Conservation (phyloP, 169 alveolate species). For the Pseudocohnilembus persalinus region DNA sequence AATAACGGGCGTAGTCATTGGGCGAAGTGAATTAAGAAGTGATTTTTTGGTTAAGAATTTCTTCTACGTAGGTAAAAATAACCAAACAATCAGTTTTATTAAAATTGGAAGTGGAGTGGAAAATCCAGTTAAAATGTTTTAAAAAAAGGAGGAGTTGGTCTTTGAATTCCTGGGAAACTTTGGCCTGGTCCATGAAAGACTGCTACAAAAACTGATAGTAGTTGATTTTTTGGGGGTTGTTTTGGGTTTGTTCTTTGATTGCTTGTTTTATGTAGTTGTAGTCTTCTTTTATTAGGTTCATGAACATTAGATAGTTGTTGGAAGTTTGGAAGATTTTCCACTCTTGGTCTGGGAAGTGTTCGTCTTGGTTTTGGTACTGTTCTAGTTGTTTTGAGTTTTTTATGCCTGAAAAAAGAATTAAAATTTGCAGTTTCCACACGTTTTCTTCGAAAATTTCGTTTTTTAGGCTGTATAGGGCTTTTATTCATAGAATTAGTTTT, state of each 20-base stretch:
- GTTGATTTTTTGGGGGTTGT: neutral
- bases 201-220: neutral
- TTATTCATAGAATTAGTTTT: no score
- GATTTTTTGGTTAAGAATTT: neutral
- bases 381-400: neutral
- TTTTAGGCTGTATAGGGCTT: neutral
- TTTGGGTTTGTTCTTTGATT: neutral
- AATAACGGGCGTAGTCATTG: neutral
- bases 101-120: neutral
- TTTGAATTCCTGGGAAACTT: neutral
- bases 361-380: neutral
- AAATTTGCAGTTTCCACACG: neutral
- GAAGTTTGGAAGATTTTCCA: neutral
- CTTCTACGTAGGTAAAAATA: neutral
- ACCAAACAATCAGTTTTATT: neutral
- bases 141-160: neutral
- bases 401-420: neutral
- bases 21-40: neutral
- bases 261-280: neutral
- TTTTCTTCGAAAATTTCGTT: neutral
- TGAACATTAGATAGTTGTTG: neutral
- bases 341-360: neutral
- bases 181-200: neutral
- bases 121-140: neutral
- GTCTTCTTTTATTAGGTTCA: neutral